Evolutionary conservation across 805 yeast species (phyloP), one percentile per base, ranked within the genome.

Genomic region (Komagataella pastoris): DNA sequence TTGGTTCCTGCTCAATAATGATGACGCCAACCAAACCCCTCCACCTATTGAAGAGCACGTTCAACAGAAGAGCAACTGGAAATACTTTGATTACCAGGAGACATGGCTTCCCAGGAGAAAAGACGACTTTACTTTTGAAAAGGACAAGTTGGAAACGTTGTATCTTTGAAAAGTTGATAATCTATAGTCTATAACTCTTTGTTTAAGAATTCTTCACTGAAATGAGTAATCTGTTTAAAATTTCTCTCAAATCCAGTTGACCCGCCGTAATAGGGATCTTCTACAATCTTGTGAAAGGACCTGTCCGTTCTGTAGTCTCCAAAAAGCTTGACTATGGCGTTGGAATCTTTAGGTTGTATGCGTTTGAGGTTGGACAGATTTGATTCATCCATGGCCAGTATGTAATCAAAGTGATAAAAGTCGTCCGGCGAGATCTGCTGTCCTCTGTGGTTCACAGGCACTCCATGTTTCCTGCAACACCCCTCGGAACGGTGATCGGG

Each of bases 191-290:
- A 30, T 30, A 52, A 30, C 54, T 81, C 88, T 50, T 61, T 70
- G 55, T 74, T 70, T 50, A 90, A 60, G 56, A 90, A 85, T 54
- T 80, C 81, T 56, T 83, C 78, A 53, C 87, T 79, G 63, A 91
- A 91, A 58, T 85, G 89, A 8, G 69, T 61, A 50, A 89, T 73
- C 62, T 90, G 98, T 52, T 75, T 62, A 62, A 81, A 90, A 65
- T 86, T 88, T 52, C 70, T 74, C 64, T 88, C 93, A 62, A 90
- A 90, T 1, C 97, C 96, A 56, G 79, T 75, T 18, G 68, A 69
- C 0, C 95, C 96, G 4, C 97, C 97, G 61, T 90, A 91, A 65
- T 91, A 90, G 1, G 98, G 98, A 64, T 90, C 98, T 51, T 80
- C 86, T 5, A 90, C 90, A 40, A 86, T 78, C 43, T 65, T 71